Evolutionary conservation across 768 basidiomycete genomes (phyloP).

Genomic region (Termitomyces sp.): DNA sequence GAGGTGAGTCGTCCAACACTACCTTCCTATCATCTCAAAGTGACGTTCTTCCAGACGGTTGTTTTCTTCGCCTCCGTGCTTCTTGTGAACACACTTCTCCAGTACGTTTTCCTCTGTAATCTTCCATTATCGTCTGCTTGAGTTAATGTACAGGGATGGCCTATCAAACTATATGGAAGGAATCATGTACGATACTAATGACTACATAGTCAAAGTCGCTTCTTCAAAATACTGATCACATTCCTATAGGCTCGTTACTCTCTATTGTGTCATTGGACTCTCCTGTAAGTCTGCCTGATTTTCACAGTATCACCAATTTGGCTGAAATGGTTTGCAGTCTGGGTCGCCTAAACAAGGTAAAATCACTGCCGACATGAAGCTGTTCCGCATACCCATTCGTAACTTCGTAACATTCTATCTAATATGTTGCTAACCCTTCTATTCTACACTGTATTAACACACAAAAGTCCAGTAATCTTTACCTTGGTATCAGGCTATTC

Average conservation of each 20-base stretch:
- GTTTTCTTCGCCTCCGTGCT: slow-evolving; percentile 84
- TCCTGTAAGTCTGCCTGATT: slow-evolving; percentile 51
- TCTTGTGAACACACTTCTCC: slow-evolving; percentile 81
- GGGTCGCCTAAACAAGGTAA: slow-evolving; percentile 24
- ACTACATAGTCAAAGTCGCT: neutral
- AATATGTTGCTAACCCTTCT: neutral
- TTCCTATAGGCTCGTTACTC: slow-evolving; percentile 43
- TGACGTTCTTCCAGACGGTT: slow-evolving; percentile 52
- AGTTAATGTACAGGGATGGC: slow-evolving; percentile 51
- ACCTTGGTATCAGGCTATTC: neutral
- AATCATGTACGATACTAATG: slow-evolving; percentile 46
- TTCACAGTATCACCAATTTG: neutral
- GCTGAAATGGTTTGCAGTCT: slow-evolving; percentile 20
- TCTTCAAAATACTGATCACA: slow-evolving; percentile 10
- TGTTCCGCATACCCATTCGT: neutral
- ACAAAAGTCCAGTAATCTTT: neutral
- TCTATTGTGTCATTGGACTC: slow-evolving; percentile 80
- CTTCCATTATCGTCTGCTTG: neutral
- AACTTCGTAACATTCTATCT: neutral
- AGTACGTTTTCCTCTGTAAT: slow-evolving; percentile 35
- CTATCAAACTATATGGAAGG: slow-evolving; percentile 94
- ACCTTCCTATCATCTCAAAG: neutral
- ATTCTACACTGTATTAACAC: neutral
- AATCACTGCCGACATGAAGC: no score
- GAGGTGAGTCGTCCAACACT: slow-evolving; percentile 45